Conservation (phyloP, 345 rosid genomes). For the Psidium friedrichsthalianum region DNA sequence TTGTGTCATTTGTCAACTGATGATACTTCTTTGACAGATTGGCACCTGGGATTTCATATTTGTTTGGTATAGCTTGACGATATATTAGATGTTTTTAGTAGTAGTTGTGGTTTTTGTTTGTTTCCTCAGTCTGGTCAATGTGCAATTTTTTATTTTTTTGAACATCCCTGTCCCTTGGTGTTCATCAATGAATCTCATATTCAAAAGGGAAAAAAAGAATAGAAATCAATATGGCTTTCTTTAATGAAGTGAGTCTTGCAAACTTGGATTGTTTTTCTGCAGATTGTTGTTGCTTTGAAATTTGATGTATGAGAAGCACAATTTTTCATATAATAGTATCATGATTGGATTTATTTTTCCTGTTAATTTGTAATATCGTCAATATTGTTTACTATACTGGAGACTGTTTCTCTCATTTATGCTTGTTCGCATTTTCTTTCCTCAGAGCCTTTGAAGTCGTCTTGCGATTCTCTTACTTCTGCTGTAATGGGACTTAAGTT, state of each 20-base stretch:
- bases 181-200: neutral
- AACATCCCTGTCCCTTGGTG: neutral
- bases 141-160: neutral
- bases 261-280: neutral
- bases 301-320: neutral
- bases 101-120: neutral
- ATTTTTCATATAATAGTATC: neutral
- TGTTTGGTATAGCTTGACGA: slow-evolving; percentile 43
- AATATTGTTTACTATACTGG: neutral
- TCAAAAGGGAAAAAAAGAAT: neutral
- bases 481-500: neutral
- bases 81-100: neutral
- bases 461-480: neutral
- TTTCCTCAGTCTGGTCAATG: neutral
- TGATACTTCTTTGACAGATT: slow-evolving; percentile 75
- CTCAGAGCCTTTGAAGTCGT: neutral
- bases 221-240: neutral
- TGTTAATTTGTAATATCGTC: neutral
- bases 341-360: neutral
- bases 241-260: neutral
- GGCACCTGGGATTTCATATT: slow-evolving; percentile 94
- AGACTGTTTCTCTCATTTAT: neutral
- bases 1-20: slow-evolving; percentile 55
- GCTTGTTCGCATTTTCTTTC: neutral
- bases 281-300: neutral